A percentile compares a stretch with the other conserved stretches of the same genome.
Evolutionary conservation across 495 filamentous ascomycete species (phyloP).

Genomic region (Lasiosphaeriaceae sp.): DNA sequence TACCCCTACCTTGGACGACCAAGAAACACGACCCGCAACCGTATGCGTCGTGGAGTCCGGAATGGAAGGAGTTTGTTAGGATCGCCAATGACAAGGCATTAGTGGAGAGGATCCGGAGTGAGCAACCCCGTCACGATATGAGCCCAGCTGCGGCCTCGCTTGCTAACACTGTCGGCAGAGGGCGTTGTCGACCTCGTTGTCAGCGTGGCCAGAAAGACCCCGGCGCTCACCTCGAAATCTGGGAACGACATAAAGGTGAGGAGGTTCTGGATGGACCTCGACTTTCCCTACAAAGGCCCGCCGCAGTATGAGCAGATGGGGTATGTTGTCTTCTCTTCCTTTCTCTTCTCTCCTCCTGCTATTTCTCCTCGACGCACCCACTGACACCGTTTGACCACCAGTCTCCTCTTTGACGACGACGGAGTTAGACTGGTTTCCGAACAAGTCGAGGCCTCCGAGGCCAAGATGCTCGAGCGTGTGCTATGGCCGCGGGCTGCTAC

Average conservation of each 20-base stretch:
- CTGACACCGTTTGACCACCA: constrained; percentile 2
- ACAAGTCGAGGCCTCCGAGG: constrained; percentile 26
- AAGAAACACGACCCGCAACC: constrained; percentile 34
- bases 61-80: constrained; percentile 64
- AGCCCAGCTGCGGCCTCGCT: background rate
- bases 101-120: constrained; percentile 49
- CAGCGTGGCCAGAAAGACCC: constrained; percentile 5
- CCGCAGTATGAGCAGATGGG: constrained; percentile 37
- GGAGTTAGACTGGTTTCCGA: constrained; percentile 24
- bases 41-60: constrained; percentile 62
- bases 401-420: constrained; percentile 32
- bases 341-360: too few relatives aligned
- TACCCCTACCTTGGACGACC: constrained; percentile 57
- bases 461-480: constrained; percentile 24
- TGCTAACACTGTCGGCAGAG: constrained; percentile 19
- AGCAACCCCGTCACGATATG: constrained; percentile 4
- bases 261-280: constrained; percentile 36
- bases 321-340: constrained; percentile 21
- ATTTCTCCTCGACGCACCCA: too few relatives aligned
- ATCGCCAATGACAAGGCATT: constrained; percentile 51
- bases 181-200: constrained; percentile 25
- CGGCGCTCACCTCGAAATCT: constrained; percentile 7
- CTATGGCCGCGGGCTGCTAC: constrained; percentile 35
- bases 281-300: constrained; percentile 37
- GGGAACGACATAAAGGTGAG: constrained; percentile 24